phyloP scores from a whole-genome alignment of 331 rosid species.

The Spiraea crenata region DNA sequence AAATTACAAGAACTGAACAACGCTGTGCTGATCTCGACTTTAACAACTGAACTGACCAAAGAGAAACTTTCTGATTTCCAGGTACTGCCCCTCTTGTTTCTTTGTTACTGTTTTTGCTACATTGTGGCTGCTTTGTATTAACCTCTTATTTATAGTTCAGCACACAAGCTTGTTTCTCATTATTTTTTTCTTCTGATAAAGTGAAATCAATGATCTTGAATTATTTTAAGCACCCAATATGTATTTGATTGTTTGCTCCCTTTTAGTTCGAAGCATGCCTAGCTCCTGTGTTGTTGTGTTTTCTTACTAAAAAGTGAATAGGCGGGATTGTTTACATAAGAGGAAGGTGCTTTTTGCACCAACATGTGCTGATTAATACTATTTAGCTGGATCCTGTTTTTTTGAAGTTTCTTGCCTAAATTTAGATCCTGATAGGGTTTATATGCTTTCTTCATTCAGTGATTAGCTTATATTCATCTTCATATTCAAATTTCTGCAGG shows the following conservation, averaged over 20 bases:
- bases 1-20: constrained; percentile 36
- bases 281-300: neutral
- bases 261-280: neutral
- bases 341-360: neutral
- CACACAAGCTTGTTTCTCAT: neutral
- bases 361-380: neutral
- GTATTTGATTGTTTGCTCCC: neutral
- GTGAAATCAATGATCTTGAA: neutral
- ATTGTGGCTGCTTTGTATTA: neutral
- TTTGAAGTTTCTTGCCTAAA: neutral
- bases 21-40: constrained; percentile 21
- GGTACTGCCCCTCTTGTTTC: constrained; percentile 5
- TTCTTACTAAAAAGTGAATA: neutral
- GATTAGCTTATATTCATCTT: neutral
- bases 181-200: neutral
- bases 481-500: constrained; percentile 19
- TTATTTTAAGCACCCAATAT: neutral
- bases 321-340: neutral
- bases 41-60: constrained; percentile 22
- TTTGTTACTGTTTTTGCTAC: neutral
- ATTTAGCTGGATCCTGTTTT: neutral
- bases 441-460: neutral
- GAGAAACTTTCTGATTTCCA: constrained; percentile 34
- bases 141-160: neutral
- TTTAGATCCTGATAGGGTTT: neutral